Base-by-base conservation (phyloP, 179 eudicot genomes). In the Heliamphora pulchella region DNA sequence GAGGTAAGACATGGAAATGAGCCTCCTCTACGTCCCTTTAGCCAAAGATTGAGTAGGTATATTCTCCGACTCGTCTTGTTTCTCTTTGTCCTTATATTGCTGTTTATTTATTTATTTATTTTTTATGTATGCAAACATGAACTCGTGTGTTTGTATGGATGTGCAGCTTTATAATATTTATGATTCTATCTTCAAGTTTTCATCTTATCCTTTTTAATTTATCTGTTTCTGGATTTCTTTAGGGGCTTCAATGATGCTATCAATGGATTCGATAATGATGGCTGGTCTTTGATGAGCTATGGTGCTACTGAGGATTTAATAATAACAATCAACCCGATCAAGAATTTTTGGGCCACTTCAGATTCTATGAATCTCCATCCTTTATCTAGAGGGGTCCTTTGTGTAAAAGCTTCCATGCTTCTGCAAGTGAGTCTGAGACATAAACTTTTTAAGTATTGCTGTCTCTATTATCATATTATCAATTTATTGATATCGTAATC, bases 241-340 rank as follows among this genome's bases (percentile, higher is more conserved):
- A 93, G 97, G 85, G 91, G 96, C 74, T 93, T 93, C 77, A 93
- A 93, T 39, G 97, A 91, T 84, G 95, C 97, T 53, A 82, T 93
- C 11, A 90, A 90, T 81, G 93, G 96, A 71, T 91, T 91, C 80
- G 84, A 87, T 14, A 94, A 93, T 83, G 97, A 91, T 78, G 97
- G 93, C 62, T 93, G 97, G 97, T 89, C 93, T 39, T 80, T 88
- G 87, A 81, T 91, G 80, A 91, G 86, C 80, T 87, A 85, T 81
- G 95, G 90, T 83, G 92, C 93, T 72, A 82, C 87, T 15, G 95
- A 91, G 83, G 97, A 93, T 83, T 87, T 93, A 53, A 87, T 93
- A 55, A 82, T 93, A 66, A 88, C 87, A 58, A 90, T 91, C 55
- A 93, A 91, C 83, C 86, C 96, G 43, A 87, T 96, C 50, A 93